Conservation (phyloP, 2,329 filamentous ascomycete genomes). For the Colletotrichum godetiae region DNA sequence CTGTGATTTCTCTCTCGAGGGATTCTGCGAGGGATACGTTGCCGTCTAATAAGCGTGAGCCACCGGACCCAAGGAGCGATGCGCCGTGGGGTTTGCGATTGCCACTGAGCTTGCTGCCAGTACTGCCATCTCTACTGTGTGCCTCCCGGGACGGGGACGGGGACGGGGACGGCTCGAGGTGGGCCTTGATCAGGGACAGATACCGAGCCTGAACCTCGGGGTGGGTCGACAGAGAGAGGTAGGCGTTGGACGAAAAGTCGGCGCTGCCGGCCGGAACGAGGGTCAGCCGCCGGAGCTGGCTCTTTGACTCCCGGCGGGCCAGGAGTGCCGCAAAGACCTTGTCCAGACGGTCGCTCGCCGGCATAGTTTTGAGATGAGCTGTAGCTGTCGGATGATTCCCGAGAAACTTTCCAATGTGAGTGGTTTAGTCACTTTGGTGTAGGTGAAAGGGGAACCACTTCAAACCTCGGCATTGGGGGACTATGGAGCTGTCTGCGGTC, state of each 20-base stretch:
- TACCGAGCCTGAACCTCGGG: slow-evolving; percentile 70
- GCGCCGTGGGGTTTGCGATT: slow-evolving; percentile 44
- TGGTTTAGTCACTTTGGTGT: background rate
- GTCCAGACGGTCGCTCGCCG: slow-evolving; percentile 31
- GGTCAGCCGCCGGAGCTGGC: slow-evolving; percentile 57
- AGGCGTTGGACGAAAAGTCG: slow-evolving; percentile 83
- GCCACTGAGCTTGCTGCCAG: background rate
- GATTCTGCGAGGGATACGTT: slow-evolving; percentile 57
- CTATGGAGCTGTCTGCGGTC: background rate
- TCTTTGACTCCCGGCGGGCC: slow-evolving; percentile 40
- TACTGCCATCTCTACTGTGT: background rate
- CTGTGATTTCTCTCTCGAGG: slow-evolving; percentile 59
- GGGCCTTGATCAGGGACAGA: slow-evolving; percentile 52
- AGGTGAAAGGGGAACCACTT: background rate
- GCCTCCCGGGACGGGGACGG: background rate
- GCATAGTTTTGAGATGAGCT: slow-evolving; percentile 3
- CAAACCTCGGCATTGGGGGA: slow-evolving; percentile 12
- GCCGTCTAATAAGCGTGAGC: slow-evolving; percentile 65
- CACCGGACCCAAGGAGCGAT: slow-evolving; percentile 62
- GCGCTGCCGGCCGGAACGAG: slow-evolving; percentile 74
- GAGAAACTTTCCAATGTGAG: background rate
- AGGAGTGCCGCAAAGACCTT: slow-evolving; percentile 19
- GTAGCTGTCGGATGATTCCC: background rate
- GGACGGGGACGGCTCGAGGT: slow-evolving; percentile 21
- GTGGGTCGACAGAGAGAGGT: slow-evolving; percentile 78